Base-by-base conservation (phyloP, 371 early-diverging fungal species). In the Mortierella sp. region DNA sequence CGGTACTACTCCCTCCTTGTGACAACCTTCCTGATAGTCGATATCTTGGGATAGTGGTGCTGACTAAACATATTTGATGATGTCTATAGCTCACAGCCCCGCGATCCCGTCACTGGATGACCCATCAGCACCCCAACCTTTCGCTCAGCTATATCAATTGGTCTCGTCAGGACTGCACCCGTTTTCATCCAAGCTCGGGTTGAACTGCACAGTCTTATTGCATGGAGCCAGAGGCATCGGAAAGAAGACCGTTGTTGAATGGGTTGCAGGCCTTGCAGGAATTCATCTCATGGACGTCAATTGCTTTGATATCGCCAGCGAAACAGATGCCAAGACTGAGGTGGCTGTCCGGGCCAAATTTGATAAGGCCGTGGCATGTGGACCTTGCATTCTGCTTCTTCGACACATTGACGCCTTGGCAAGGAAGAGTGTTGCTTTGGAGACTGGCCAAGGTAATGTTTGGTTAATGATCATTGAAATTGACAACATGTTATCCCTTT, bases 181-280 rank as follows among this genome's bases (percentile, higher is more conserved):
- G 14, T 77, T 89, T 21, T 87, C 94, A 0, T 70, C 85, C 16
- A 80, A 87, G 28, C 86, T 91, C 31, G 86, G 88, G 16, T 76
- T 95, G 22, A 84, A 86, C 3, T 93, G 94, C 59, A 88, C 91
- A 2, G 85, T 91, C 0, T 67, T 96, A 41, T 63, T 96, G 17
- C 89, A 91, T 57, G 96, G 97, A 13, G 85, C 91, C 14, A 81
- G 91, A 3, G 97, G 97, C n/a, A 89, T 87, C 9, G 97, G 96
- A 13, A 97, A 96, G 67, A 81, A 86, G 24, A 86, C 89, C 0
- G 56, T 93, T 41, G 81, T 93, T 0, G 81, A 80, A 16, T 81
- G 85, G 56, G 87, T 90, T 0, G 88, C 89, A 2, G 90, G 91
- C 40, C 73, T 80, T 14, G 73, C 94, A 16, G 96, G 96, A 8